These are phyloP conservation scores for Tuber umbilicatum DNA, from an alignment of 495 filamentous ascomycete genomes.

Conservation along the genomic window DNA sequence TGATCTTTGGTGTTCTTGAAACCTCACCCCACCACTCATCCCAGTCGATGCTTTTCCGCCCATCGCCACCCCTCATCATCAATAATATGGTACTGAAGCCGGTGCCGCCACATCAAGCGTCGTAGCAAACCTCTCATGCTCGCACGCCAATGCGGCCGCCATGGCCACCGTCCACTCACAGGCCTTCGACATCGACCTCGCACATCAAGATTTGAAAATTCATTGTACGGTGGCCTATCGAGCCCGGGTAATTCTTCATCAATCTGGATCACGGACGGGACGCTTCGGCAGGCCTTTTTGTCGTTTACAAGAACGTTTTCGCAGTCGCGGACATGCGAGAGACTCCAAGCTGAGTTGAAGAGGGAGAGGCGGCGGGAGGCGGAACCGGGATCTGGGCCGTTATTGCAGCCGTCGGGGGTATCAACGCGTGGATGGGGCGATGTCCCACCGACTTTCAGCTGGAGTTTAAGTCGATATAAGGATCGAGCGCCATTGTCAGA, in stretches of 20 bases:
- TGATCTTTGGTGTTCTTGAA: background rate
- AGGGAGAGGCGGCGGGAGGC: constrained; percentile 11
- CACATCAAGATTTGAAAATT: background rate
- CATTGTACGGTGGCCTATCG: background rate
- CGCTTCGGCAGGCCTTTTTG: constrained; percentile 9
- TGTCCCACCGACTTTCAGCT: constrained; percentile 30
- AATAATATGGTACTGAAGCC: background rate
- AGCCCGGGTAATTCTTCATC: background rate
- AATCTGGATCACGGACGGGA: constrained; percentile 24
- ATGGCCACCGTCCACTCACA: constrained; percentile 18
- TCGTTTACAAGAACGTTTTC: constrained; percentile 17
- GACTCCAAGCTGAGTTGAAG: constrained; percentile 2
- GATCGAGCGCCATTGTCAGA: background rate
- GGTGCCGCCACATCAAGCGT: background rate
- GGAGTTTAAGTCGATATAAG: constrained; percentile 10
- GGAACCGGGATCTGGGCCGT: background rate
- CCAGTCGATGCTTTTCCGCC: background rate
- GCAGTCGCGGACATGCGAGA: constrained; percentile 20
- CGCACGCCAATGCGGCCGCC: constrained; percentile 34
- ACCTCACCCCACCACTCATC: background rate
- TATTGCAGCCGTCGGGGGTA: constrained; percentile 9
- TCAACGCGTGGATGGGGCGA: constrained; percentile 21
- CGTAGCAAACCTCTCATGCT: constrained; percentile 20
- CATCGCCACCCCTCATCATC: background rate
- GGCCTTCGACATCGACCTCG: background rate